phyloP scores from a whole-genome alignment of 2,329 filamentous ascomycete genomes.

The Apiospora marii region DNA sequence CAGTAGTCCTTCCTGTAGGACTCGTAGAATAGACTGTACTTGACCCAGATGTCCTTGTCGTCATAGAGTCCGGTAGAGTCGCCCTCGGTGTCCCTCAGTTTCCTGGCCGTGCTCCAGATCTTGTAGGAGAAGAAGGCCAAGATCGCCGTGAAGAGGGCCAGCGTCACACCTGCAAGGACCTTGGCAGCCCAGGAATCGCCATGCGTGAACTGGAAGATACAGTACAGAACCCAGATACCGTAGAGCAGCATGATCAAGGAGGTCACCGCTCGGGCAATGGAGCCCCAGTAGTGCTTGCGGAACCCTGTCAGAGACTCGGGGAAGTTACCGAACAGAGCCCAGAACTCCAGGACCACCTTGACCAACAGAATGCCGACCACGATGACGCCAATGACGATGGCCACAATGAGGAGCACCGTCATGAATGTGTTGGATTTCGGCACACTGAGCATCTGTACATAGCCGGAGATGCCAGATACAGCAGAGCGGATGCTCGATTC shows the following conservation, averaged over 20 bases:
- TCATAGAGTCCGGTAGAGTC: constrained; percentile 80
- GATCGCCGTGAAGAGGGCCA: constrained; percentile 80
- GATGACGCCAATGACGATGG: constrained; percentile 84
- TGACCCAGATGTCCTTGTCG: constrained; percentile 88
- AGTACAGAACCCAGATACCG: constrained; percentile 94
- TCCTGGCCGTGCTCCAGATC: constrained; percentile 79
- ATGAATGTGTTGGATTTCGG: constrained; percentile 94
- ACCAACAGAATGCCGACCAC: constrained; percentile 86
- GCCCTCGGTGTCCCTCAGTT: constrained; percentile 77
- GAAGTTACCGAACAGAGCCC: constrained; percentile 89
- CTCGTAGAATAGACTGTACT: constrained; percentile 98
- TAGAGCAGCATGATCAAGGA: constrained; percentile 91
- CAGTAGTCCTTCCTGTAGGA: constrained; percentile 93
- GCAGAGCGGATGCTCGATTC: constrained; percentile 51
- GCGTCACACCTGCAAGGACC: constrained; percentile 79
- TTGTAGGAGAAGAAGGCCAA: constrained; percentile 85
- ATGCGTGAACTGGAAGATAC: constrained; percentile 91
- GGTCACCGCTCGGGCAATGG: constrained; percentile 87
- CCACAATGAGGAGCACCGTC: constrained; percentile 89
- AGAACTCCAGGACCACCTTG: constrained; percentile 90
- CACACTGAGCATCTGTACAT: constrained; percentile 83
- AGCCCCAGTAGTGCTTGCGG: constrained; percentile 95
- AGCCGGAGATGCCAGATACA: constrained; percentile 82
- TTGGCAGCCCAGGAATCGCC: constrained; percentile 97
- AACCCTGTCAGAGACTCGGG: constrained; percentile 82